Conservation (phyloP, 768 basidiomycete genomes). For the Pleurotus giganteus region DNA sequence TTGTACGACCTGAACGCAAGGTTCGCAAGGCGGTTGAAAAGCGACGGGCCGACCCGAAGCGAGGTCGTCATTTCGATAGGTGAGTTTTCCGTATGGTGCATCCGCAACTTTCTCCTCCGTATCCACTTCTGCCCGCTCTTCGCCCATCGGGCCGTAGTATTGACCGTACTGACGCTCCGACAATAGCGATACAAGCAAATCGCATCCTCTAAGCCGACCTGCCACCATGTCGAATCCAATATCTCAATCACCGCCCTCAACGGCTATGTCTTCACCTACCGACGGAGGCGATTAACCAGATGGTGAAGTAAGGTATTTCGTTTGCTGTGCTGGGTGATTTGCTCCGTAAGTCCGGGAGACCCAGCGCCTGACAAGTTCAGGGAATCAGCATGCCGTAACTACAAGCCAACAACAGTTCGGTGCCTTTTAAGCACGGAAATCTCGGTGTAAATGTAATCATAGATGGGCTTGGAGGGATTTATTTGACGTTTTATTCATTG, state of each 20-base stretch:
- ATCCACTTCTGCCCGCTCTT: neutral
- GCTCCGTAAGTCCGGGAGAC: neutral
- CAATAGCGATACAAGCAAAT: neutral
- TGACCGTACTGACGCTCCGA: neutral
- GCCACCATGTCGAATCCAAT: neutral
- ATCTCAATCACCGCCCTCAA: neutral
- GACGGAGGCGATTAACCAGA: constrained; percentile 5
- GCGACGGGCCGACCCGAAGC: constrained; percentile 83
- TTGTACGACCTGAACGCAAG: constrained; percentile 88
- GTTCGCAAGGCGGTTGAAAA: constrained; percentile 84
- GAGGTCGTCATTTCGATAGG: constrained; percentile 74
- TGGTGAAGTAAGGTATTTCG: neutral
- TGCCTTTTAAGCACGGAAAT: too few relatives aligned
- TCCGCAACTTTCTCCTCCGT: neutral
- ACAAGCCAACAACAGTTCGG: too few relatives aligned
- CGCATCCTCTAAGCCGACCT: constrained; percentile 1
- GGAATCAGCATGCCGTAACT: too few relatives aligned
- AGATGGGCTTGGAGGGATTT: too few relatives aligned
- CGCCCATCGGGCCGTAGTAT: neutral
- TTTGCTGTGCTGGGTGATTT: neutral
- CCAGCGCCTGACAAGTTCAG: too few relatives aligned
- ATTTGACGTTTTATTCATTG: too few relatives aligned
- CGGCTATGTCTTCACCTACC: neutral
- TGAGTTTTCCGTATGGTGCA: neutral
- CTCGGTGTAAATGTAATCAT: too few relatives aligned